Percentiles rank a stretch among this genome's conserved stretches.
Conservation (phyloP, 345 rosid genomes). For the Salix brachista region DNA sequence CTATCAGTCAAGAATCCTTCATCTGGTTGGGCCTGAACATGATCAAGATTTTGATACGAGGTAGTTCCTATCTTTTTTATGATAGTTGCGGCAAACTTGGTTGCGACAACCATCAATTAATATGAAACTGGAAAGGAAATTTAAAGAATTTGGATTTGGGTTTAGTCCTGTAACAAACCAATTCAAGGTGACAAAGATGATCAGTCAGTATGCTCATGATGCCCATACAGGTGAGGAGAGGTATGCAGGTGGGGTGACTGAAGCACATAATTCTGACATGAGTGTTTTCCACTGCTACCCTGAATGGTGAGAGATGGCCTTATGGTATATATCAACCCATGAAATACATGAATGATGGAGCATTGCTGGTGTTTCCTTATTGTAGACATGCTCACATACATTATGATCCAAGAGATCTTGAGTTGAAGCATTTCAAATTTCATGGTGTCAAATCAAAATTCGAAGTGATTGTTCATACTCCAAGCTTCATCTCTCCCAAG, state of each 20-base stretch:
- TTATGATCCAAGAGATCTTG: too few relatives aligned
- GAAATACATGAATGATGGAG: too few relatives aligned
- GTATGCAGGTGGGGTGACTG: neutral
- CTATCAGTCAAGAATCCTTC: slow-evolving; percentile 7
- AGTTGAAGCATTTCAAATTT: too few relatives aligned
- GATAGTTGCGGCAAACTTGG: neutral
- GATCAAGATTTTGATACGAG: neutral
- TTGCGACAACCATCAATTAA: neutral
- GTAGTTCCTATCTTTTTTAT: neutral
- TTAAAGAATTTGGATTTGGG: slow-evolving; percentile 15
- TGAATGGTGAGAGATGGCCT: too few relatives aligned
- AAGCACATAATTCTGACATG: slow-evolving; percentile 9
- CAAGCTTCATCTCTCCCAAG: too few relatives aligned
- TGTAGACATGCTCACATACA: too few relatives aligned
- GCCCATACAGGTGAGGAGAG: too few relatives aligned
- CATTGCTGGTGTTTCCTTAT: too few relatives aligned
- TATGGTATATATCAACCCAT: too few relatives aligned
- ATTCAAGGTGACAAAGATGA: slow-evolving; percentile 16
- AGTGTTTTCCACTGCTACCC: too few relatives aligned
- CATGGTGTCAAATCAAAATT: too few relatives aligned
- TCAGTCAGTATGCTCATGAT: neutral
- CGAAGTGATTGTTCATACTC: too few relatives aligned
- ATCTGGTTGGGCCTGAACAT: slow-evolving; percentile 12
- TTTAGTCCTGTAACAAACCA: slow-evolving; percentile 8
- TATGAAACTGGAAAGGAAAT: slow-evolving; percentile 3